Evolutionary conservation across 352 stramenopile genomes (phyloP).

Genomic region (Globisporangium nunn): DNA sequence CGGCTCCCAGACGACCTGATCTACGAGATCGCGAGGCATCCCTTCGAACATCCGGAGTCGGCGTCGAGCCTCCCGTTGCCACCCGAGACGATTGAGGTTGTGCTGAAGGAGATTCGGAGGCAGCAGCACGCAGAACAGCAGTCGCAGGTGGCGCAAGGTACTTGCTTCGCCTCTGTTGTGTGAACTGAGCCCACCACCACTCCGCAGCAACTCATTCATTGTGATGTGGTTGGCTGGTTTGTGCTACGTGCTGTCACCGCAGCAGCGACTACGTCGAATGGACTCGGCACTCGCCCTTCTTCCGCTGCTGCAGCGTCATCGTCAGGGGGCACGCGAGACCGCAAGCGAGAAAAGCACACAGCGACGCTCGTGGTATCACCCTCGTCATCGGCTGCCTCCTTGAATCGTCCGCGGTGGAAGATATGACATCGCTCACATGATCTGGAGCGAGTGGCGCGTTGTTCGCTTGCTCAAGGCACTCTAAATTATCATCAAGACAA

Average conservation of each 20-base stretch:
- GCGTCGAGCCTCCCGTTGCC: conserved; percentile 50
- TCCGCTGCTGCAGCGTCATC: not conserved
- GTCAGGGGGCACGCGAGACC: not conserved
- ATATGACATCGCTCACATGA: conserved; percentile 1
- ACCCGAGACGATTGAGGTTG: conserved; percentile 36
- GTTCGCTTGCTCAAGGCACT: not conserved
- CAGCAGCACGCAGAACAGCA: conserved; percentile 14
- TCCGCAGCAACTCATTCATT: not conserved
- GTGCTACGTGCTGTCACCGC: not conserved
- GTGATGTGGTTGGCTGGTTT: not conserved
- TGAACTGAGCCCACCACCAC: not conserved
- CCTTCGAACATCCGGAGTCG: conserved; percentile 61
- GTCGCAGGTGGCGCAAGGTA: conserved; percentile 4
- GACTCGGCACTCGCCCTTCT: not conserved
- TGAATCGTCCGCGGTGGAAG: conserved; percentile 15
- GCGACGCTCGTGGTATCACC: not conserved
- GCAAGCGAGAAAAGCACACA: conserved; percentile 4
- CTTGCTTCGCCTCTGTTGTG: not conserved
- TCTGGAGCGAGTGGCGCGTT: not conserved
- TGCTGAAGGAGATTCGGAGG: conserved; percentile 35
- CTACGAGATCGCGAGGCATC: conserved; percentile 82
- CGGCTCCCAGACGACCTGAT: conserved; percentile 80
- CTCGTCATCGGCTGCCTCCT: not conserved
- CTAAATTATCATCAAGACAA: not conserved
- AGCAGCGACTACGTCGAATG: not conserved